phyloP scores from a whole-genome alignment of 2,329 filamentous ascomycete species.

The Alternaria infectoria region DNA sequence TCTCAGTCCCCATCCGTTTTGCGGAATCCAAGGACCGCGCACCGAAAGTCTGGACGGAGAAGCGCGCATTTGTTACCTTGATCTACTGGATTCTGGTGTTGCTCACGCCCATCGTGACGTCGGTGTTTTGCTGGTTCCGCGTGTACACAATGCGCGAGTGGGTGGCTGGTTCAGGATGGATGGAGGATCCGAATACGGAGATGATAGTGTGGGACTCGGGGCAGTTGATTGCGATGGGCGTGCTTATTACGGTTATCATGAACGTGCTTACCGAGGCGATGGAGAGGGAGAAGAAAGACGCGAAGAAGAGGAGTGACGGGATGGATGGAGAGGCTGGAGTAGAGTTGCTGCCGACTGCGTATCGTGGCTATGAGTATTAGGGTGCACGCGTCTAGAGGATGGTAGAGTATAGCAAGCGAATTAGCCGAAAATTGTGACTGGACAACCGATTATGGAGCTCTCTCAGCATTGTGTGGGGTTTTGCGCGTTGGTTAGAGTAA shows the following conservation, averaged over 20 bases:
- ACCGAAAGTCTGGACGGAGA: not conserved
- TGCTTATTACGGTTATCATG: not conserved
- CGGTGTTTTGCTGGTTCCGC: not conserved
- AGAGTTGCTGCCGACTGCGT: not conserved
- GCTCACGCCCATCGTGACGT: not conserved
- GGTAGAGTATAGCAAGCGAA: not conserved
- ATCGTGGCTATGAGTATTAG: not conserved
- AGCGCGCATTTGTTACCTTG: not conserved
- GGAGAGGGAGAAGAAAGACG: not conserved
- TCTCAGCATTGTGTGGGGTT: not conserved
- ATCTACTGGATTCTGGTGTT: not conserved
- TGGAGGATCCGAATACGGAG: not conserved
- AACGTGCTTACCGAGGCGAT: not conserved
- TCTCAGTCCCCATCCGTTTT: not conserved
- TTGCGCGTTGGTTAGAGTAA: not conserved
- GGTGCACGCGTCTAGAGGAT: not conserved
- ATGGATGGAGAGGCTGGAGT: not conserved
- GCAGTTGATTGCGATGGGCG: not conserved
- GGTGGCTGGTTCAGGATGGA: not conserved
- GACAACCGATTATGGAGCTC: not conserved
- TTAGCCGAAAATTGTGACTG: not conserved
- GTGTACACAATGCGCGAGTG: not conserved
- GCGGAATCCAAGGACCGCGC: not conserved
- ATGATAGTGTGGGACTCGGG: not conserved
- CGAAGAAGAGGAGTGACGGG: not conserved